Evolutionary conservation across 1,284 basidiomycete species (phyloP).

Genomic region (Melampsora allii-populina): DNA sequence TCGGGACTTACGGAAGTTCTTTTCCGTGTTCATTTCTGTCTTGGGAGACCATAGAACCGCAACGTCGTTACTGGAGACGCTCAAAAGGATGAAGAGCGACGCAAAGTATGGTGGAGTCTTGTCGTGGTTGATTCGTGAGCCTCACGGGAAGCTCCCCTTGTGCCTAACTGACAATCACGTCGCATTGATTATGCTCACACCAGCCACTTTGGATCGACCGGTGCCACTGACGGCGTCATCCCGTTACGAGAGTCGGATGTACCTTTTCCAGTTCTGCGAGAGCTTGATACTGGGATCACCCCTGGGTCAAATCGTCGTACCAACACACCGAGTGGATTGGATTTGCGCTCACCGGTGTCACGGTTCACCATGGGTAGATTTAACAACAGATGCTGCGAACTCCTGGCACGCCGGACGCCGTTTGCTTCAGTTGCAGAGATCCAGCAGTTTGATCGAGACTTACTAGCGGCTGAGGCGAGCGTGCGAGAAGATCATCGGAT

Average conservation of each 20-base stretch:
- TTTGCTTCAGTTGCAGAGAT: constrained; percentile 36
- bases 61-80: constrained; percentile 8
- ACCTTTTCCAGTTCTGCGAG: constrained; percentile 16
- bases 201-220: constrained; percentile 37
- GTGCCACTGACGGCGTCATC: constrained; percentile 29
- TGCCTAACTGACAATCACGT: too few species aligned
- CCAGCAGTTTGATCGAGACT: constrained; percentile 33
- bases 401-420: constrained; percentile 25
- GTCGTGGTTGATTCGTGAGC: constrained; percentile 38
- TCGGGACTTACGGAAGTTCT: too few species aligned
- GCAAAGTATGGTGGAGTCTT: constrained; percentile 38
- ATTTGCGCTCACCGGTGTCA: constrained; percentile 24
- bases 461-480: constrained; percentile 22
- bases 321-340: background rate
- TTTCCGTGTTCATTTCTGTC: too few species aligned
- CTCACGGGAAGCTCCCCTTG: background rate
- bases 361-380: constrained; percentile 39
- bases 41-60: background rate
- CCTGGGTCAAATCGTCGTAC: background rate
- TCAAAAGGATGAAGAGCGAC: constrained; percentile 34
- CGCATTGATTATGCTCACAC: background rate
- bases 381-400: constrained; percentile 39
- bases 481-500: constrained; percentile 21
- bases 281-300: background rate
- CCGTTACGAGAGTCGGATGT: constrained; percentile 31